Evolutionary conservation across 2,329 filamentous ascomycete species (phyloP), one percentile per base, ranked within the genome.

Genomic region (Botrytis squamosa): DNA sequence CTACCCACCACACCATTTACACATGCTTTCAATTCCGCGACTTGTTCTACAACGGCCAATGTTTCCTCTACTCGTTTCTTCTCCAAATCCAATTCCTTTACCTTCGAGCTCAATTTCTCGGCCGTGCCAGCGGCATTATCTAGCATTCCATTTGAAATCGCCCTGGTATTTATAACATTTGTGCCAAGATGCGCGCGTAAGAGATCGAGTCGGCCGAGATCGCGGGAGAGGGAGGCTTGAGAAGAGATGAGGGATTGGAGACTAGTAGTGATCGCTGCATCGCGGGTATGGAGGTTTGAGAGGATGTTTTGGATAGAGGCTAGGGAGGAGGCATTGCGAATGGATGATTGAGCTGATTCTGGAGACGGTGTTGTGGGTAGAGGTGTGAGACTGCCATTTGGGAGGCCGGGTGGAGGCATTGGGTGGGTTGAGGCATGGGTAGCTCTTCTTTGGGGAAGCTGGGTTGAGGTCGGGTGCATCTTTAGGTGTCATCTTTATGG

Each of bases 21-120:
- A 81, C 96, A 99, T 14, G 96, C 93, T 84, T 98, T 98, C 77
- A 99, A 91, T 86, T 99, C 96, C 8, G 93, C 93, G 22, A 99
- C 95, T 84, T 98, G 95, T 83, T 98, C 95, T 18, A 98, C 96
- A 4, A 98, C 94, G 14, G 92, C 88, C 73, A 99, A 85, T 0
- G 96, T 98, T 69, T 94, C 91, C 82, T 96, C 95, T 14, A 99
- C 95, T 42, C 94, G 89, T 74, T 91, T 91, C 85, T 98, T 97
- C 84, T 99, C 95, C 73, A 94, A 87, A 81, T 99, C 96, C 49
- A 99, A 88, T 77, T 90, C 88, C 81, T 93, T 94, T 73, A 99
- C 96, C 71, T 94, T 93, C 80, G 90, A 90, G 72, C 94, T 97
- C 76, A 98, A 92, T 73, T 93, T 90, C 71, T 91, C 90, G 5